Evolutionary conservation across 2,329 filamentous ascomycete species (phyloP), one percentile per base, ranked within the genome.

Genomic region (Penicillium nordicum): DNA sequence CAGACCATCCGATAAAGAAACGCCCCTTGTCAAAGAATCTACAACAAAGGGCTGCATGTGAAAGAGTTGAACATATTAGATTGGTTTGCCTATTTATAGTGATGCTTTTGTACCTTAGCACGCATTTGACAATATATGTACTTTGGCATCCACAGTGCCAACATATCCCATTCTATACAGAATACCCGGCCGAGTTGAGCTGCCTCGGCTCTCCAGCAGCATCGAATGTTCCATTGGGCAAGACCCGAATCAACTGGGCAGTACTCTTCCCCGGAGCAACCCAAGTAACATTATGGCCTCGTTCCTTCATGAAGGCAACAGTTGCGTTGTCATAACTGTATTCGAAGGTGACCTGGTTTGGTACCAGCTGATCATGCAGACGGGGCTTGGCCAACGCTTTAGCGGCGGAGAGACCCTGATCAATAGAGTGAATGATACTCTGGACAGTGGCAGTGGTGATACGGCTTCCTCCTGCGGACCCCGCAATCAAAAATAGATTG

Each of bases 391-490:
- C 79, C 14, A 95, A 78, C 0, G 90, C 88, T 49, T 88, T 77
- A 0, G 76, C 72, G 5, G 86, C 79, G 0, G 80, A 83, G 73
- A 86, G 77, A 14, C 78, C 78, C 59, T 84, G 81, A 66, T 93
- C 88, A 3, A 96, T 76, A 6, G 90, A 80, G 67, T 90, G 83
- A 75, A 89, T 87, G 5, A 92, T 76, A 38, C 86, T 86, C 69
- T 91, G 89, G 8, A 90, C 80, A 0, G 88, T 92, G 3, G 88
- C 77, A 0, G 90, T 93, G 69, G 92, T 90, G 76, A 96, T 96
- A 29, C 89, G 83, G 21, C 85, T 89, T 3, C 91, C 92, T 32
- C 92, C 92, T 0, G 91, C 90, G 0, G 90, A 87, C 40, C 90
- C 90, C 8, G 89, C 82, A 53, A 85, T 78, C 55, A 89, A 83